Percentiles rank a stretch among this genome's conserved stretches.
These are phyloP conservation scores for Aspergillus mulundensis DNA, from an alignment of 495 filamentous ascomycete genomes.

Conservation along the genomic window DNA sequence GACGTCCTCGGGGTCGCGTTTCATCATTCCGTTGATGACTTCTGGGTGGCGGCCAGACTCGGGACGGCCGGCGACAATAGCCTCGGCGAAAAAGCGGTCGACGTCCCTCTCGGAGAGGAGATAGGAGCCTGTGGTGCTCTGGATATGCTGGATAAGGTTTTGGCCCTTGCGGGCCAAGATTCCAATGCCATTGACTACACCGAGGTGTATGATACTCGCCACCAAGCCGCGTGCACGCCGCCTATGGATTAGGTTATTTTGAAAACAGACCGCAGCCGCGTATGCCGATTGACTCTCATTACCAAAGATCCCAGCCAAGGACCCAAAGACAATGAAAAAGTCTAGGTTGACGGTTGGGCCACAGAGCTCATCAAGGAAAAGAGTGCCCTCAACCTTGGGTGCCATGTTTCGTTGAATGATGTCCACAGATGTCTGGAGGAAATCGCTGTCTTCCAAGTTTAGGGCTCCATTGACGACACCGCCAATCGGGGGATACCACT, in stretches of 20 bases:
- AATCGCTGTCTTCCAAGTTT: conserved; percentile 1
- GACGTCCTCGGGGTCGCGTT: background rate
- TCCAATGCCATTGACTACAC: conserved; percentile 4
- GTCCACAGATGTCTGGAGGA: background rate
- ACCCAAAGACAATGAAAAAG: conserved; percentile 15
- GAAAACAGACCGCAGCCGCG: conserved; percentile 2
- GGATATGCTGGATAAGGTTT: background rate
- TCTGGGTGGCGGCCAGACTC: background rate
- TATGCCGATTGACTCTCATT: conserved; percentile 8
- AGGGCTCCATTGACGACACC: conserved; percentile 13
- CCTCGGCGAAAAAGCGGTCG: background rate
- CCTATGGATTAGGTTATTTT: background rate
- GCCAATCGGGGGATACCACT: conserved; percentile 4
- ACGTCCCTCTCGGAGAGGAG: background rate
- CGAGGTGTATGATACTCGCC: conserved; percentile 6
- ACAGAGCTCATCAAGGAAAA: conserved; percentile 2
- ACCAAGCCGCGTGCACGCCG: conserved; percentile 5
- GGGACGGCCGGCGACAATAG: background rate
- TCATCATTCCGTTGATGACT: background rate
- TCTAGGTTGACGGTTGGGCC: conserved; percentile 2
- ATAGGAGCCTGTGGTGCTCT: background rate
- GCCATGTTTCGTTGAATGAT: background rate
- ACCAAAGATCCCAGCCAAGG: conserved; percentile 3
- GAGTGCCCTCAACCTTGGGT: conserved; percentile 10
- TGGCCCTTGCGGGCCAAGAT: background rate